Base-by-base conservation (phyloP, 139 green algal genomes). In the Coelastrella sp. region DNA sequence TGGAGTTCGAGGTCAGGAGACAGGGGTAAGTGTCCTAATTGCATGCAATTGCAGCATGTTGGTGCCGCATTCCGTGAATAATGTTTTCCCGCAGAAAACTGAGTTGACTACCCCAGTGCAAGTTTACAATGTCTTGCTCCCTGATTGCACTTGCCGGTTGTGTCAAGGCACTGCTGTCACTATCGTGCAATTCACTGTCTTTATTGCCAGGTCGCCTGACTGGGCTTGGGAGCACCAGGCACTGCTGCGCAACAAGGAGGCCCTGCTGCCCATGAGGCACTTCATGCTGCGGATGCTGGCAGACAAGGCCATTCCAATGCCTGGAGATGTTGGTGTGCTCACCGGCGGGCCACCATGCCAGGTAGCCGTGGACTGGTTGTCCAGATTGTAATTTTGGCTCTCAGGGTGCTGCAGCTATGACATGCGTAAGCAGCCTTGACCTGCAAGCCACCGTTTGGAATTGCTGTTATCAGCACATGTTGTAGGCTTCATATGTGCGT, bases 321-420 rank as follows among this genome's bases (percentile, higher is more conserved):
- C 93, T 5, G 96, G 96, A 0, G 92, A 96, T 17, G 93, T 98
- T 19, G 91, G 96, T 71, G 58, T 98, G 64, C 87, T 98, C 19
- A 95, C 94, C 59, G 96, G 96, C 7, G 96, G 96, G 0, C 96
- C 96, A 14, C 96, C 96, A 20, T 98, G 96, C 94, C 96, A 98
- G 76, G 90, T 90, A 73, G 73, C 59, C 10, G 61, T 47, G 32
- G 32, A 47, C 32, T 47, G 32, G 1, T 47, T 47, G 32, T 47
- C 1, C 0, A 47, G 1, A 47, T 0, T 47, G 32, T 1, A 47
- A 47, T 47, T 1, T n/a, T 47, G 32, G 0, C 32, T 47, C 32
- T 47, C 32, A 47, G 32, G 32, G 32, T 47, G 32, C 32, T 47
- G 32, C 32, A 47, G 32, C 32, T 47, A 0, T 47, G 32, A 47